Evolutionary conservation across 352 stramenopile genomes (phyloP).

Genomic region (Thraustochytrium sp.): DNA sequence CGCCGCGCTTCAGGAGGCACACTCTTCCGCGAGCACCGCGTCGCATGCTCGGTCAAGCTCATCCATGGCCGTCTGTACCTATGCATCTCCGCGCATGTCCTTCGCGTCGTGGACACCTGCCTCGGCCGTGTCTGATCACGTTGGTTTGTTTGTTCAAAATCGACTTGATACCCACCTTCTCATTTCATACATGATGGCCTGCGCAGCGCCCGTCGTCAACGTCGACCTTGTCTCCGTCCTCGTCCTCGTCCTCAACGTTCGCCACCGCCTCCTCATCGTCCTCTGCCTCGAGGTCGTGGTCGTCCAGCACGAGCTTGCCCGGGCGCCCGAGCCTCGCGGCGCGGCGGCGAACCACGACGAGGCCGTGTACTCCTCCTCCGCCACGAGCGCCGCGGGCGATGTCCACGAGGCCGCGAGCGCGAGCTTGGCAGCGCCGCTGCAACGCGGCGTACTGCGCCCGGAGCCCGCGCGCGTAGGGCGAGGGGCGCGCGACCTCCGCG

Average conservation of each 20-base stretch:
- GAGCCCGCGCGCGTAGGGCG: neutral
- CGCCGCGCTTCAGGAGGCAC: conserved; percentile 76
- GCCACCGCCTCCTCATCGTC: neutral
- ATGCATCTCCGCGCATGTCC: conserved; percentile 77
- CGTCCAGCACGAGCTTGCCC: neutral
- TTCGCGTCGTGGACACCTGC: neutral
- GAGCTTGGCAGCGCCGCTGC: neutral
- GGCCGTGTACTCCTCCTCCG: no score
- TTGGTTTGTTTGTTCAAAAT: neutral
- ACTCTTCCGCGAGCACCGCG: conserved; percentile 65
- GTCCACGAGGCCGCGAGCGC: no score
- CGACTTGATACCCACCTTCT: no score
- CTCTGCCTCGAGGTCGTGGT: neutral
- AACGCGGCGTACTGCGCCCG: neutral
- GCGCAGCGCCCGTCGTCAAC: no score
- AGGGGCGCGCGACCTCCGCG: neutral
- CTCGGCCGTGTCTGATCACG: neutral
- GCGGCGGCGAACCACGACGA: no score
- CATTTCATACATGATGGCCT: no score
- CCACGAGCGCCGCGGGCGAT: no score
- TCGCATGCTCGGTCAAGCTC: conserved; percentile 88
- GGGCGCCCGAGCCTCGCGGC: no score
- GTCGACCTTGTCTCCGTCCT: no score
- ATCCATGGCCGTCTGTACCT: conserved; percentile 75
- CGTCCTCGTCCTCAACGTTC: no score